phyloP scores from a whole-genome alignment of 1,284 basidiomycete genomes.

The Heterobasidion annosum region DNA sequence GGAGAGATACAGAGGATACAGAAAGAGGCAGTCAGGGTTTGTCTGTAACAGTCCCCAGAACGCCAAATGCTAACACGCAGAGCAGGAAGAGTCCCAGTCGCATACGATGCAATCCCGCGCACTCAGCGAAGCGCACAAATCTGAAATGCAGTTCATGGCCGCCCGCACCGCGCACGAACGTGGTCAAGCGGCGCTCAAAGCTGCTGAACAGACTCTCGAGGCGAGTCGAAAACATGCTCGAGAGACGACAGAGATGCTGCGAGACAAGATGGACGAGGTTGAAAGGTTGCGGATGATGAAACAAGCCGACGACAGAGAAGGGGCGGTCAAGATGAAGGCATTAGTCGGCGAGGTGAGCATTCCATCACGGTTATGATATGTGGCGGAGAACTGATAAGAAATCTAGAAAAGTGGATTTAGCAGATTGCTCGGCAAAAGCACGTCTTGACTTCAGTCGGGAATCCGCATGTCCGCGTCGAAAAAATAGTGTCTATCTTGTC shows the following conservation, averaged over 20 bases:
- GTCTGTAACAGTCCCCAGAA: slow-evolving; percentile 1
- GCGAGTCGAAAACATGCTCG: slow-evolving; percentile 31
- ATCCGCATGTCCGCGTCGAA: too few relatives aligned
- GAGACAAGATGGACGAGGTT: slow-evolving; percentile 45
- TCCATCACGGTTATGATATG: not conserved
- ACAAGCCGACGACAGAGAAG: slow-evolving; percentile 33
- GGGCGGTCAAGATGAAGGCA: slow-evolving; percentile 6
- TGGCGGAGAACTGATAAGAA: not conserved
- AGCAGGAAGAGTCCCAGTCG: slow-evolving; percentile 37
- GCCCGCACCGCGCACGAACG: slow-evolving; percentile 38
- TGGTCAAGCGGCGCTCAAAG: slow-evolving; percentile 31
- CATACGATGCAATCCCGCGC: slow-evolving; percentile 34
- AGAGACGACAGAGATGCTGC: slow-evolving; percentile 38
- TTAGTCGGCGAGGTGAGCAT: slow-evolving; percentile 8
- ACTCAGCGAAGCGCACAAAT: slow-evolving; percentile 33
- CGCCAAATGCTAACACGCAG: not conserved
- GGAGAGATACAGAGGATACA: slow-evolving; percentile 42
- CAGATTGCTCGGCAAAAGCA: slow-evolving; percentile 9
- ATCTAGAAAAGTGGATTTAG: not conserved
- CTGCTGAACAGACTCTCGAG: slow-evolving; percentile 36
- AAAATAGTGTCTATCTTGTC: too few relatives aligned
- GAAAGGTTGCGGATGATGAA: slow-evolving; percentile 38
- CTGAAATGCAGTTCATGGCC: slow-evolving; percentile 36
- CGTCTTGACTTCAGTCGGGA: not conserved
- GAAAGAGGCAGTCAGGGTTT: slow-evolving; percentile 40